phyloP scores from a whole-genome alignment of 352 stramenopile species.

The Sclerospora graminicola region DNA sequence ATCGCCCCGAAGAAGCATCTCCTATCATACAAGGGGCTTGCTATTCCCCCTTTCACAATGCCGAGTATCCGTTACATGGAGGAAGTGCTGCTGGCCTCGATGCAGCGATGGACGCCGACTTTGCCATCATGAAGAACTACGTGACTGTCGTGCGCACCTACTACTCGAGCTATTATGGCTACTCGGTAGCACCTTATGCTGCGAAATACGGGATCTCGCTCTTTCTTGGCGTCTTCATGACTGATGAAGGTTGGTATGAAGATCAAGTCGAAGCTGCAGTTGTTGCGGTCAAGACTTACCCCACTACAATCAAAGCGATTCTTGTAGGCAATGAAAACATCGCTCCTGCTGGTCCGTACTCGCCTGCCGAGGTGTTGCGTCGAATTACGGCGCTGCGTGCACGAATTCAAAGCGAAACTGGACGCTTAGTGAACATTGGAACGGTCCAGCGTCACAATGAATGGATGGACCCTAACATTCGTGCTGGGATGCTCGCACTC shows the following conservation, averaged over 20 bases:
- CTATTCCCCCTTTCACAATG: slow-evolving; percentile 74
- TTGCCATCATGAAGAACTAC: slow-evolving; percentile 57
- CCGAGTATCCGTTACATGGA: slow-evolving; percentile 48
- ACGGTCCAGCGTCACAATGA: slow-evolving; percentile 60
- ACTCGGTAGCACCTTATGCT: no score
- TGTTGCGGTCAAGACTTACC: no score
- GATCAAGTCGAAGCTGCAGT: no score
- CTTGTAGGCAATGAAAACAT: slow-evolving; percentile 80
- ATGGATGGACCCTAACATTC: slow-evolving; percentile 29
- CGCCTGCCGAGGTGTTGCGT: no score
- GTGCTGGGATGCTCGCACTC: slow-evolving; percentile 32
- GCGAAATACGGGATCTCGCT: no score
- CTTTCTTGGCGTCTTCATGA: no score
- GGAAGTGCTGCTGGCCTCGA: slow-evolving; percentile 25
- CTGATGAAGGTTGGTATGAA: no score
- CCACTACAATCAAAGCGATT: no score
- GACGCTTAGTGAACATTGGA: slow-evolving; percentile 37
- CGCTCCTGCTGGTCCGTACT: slow-evolving; percentile 22
- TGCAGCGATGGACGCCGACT: slow-evolving; percentile 51
- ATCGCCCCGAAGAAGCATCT: slow-evolving; percentile 2
- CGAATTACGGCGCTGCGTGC: no score
- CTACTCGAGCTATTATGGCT: slow-evolving; percentile 68
- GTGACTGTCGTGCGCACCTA: slow-evolving; percentile 57
- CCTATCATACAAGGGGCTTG: slow-evolving; percentile 39
- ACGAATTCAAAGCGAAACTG: slow-evolving; percentile 19